Evolutionary conservation across 2,329 filamentous ascomycete species (phyloP).

Genomic region (Paecilomyces formosus): DNA sequence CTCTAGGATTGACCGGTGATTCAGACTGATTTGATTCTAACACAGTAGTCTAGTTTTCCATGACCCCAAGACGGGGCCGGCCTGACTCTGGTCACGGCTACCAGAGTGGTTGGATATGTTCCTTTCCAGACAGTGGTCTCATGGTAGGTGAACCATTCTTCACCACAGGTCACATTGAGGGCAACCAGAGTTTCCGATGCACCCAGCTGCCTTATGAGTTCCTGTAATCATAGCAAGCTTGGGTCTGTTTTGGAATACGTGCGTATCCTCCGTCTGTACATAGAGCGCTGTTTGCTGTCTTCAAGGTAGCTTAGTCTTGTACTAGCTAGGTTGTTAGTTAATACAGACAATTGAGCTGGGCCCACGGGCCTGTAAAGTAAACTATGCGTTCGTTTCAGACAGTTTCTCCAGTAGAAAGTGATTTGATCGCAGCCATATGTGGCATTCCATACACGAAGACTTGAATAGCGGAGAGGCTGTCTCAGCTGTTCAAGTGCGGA

Average conservation of each 20-base stretch:
- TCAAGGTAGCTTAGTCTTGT: not conserved
- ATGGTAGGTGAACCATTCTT: not conserved
- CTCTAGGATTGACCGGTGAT: constrained; percentile 10
- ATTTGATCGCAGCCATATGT: not conserved
- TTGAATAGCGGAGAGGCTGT: no score
- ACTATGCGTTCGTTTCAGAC: not conserved
- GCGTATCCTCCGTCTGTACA: not conserved
- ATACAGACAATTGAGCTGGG: not conserved
- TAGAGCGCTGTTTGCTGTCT: not conserved
- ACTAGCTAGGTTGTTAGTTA: not conserved
- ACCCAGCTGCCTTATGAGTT: not conserved
- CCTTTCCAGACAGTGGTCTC: not conserved
- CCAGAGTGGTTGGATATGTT: constrained; percentile 24
- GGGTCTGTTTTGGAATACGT: not conserved
- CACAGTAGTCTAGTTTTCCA: constrained; percentile 13
- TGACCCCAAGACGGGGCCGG: constrained; percentile 10
- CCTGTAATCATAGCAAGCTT: not conserved
- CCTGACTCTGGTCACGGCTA: constrained; percentile 15
- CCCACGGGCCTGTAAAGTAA: not conserved
- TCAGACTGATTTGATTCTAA: constrained; percentile 16
- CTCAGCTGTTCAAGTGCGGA: no score
- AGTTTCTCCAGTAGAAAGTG: not conserved
- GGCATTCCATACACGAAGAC: no score
- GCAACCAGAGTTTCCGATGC: not conserved
- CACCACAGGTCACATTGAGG: not conserved